phyloP scores from a whole-genome alignment of 2,329 filamentous ascomycete genomes.

The Cryphonectria radicalis region DNA sequence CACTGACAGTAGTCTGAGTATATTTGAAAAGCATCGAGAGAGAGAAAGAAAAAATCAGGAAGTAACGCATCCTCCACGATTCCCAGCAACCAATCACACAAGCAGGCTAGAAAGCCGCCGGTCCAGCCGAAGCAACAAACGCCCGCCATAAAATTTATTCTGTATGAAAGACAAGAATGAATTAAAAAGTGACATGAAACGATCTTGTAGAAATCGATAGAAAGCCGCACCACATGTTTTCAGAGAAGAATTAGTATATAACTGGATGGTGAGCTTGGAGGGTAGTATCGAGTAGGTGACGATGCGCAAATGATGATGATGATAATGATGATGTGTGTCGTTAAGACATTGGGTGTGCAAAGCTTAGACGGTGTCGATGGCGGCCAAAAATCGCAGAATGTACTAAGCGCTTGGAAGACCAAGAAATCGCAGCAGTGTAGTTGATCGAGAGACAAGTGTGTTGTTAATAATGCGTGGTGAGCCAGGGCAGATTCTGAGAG shows the following conservation, averaged over 20 bases:
- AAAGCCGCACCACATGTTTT: conserved; percentile 5
- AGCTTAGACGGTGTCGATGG: background rate
- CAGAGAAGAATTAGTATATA: background rate
- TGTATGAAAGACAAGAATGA: conserved; percentile 23
- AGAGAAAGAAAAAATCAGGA: background rate
- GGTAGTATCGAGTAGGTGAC: background rate
- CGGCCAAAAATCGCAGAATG: background rate
- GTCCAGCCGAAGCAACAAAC: conserved; percentile 29
- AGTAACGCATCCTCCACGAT: conserved; percentile 5
- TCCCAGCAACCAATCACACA: background rate
- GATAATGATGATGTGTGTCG: background rate
- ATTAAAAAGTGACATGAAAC: conserved; percentile 17
- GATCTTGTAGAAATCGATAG: conserved; percentile 11
- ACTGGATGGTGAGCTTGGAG: background rate
- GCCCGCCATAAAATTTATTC: conserved; percentile 23
- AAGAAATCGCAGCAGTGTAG: background rate
- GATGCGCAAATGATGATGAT: background rate
- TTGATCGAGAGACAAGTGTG: background rate
- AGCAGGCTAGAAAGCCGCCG: conserved; percentile 28
- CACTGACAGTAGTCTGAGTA: background rate
- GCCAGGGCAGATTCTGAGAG: background rate
- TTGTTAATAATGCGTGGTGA: background rate
- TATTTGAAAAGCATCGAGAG: background rate
- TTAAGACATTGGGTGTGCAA: background rate
- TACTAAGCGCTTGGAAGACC: background rate